Evolutionary conservation across 2,329 filamentous ascomycete species (phyloP), one percentile per base, ranked within the genome.

Genomic region (Xylaria sp.): DNA sequence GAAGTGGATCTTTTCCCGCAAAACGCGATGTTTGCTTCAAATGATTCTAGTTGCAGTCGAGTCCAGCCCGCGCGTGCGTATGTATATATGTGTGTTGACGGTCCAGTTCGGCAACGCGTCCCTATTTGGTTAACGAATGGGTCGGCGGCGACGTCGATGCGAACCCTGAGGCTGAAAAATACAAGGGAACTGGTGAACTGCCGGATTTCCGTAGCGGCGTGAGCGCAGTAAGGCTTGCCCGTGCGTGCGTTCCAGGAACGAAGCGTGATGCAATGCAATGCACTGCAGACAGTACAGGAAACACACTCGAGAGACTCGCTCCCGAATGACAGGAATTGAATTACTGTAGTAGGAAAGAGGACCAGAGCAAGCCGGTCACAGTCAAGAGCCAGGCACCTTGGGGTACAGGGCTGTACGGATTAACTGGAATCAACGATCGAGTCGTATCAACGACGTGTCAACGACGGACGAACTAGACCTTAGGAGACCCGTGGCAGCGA

Each of bases 41-140:
- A 50, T 54, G 57, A 54, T 61, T 59, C 55, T 61, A 58, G 55
- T 47, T 65, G 59, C 55, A 64, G 64, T 69, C 77, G 78, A 80
- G 79, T 76, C 78, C 79, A 80, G 78, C 78, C 78, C 72, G 72
- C 65, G 23, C 23, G 23, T 30, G 23, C 23, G 23, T 16, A 65
- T 59, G 16, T 51, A 42, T 52, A 57, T 44, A 42, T 50, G 58
- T 46, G 23, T 56, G 54, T 55, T 55, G 49, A 55, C 35, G 23
- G 57, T 48, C 65, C 66, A 65, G 63, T 63, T 68, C 63, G 58
- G 34, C 47, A 69, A 61, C 65, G 64, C 52, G 52, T 69, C 69
- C 74, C 74, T 71, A 72, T 72, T 75, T 76, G 76, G 78, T 70
- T 79, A 79, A 77, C 76, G 74, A 76, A 75, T 72, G 72, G 68